Conservation (phyloP, 2,329 filamentous ascomycete species). For the Alternaria solani region DNA sequence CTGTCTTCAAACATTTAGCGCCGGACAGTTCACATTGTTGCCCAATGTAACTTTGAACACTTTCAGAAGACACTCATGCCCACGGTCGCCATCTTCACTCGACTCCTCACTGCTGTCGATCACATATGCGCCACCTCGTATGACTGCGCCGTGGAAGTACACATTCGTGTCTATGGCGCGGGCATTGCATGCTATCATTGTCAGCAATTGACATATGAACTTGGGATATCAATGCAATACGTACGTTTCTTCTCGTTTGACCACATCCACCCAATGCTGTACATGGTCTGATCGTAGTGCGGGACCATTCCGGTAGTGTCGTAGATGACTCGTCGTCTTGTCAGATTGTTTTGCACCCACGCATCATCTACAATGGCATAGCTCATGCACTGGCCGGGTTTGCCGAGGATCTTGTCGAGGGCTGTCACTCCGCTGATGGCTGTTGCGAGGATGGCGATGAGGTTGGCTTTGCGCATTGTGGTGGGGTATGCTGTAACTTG, state of each 20-base stretch:
- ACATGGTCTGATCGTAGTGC: constrained; percentile 5
- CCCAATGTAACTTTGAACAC: constrained; percentile 3
- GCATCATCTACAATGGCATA: not conserved
- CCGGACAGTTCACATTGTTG: constrained; percentile 3
- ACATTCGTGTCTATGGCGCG: not conserved
- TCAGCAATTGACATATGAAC: not conserved
- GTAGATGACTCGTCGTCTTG: constrained; percentile 9
- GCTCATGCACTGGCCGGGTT: not conserved
- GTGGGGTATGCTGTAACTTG: not conserved
- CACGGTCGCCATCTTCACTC: not conserved
- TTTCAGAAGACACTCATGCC: constrained; percentile 7
- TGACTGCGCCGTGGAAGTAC: constrained; percentile 3
- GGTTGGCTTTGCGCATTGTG: not conserved
- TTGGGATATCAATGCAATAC: not conserved
- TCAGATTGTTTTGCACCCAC: constrained; percentile 2
- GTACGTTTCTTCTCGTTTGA: constrained; percentile 1
- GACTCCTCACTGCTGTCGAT: constrained; percentile 8
- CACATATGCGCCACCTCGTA: constrained; percentile 9
- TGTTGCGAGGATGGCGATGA: constrained; percentile 3
- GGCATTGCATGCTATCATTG: constrained; percentile 1
- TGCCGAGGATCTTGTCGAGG: constrained; percentile 3
- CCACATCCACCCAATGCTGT: constrained; percentile 9
- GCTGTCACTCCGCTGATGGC: not conserved
- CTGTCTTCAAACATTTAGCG: not conserved
- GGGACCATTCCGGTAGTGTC: not conserved